Conservation (phyloP, 83 land plant species). For the Thuja plicata region DNA sequence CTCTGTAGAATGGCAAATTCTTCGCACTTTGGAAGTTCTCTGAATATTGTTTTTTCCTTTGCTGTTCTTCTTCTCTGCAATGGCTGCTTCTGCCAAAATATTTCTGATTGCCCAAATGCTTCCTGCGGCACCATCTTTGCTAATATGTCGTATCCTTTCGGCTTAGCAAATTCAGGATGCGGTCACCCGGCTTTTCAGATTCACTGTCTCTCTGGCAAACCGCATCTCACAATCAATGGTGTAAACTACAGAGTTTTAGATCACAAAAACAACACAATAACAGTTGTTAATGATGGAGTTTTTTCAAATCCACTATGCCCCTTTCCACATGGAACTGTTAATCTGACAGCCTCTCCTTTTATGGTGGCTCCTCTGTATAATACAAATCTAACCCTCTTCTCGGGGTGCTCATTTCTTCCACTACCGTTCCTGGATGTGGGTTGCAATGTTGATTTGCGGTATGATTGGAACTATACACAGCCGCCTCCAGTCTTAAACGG, state of each 20-base stretch:
- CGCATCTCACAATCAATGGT: not conserved
- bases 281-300: not conserved
- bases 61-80: not conserved
- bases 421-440: too few species aligned
- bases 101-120: not conserved
- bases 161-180: not conserved
- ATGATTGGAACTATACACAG: not conserved
- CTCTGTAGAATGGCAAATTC: not conserved
- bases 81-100: not conserved
- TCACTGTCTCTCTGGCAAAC: not conserved
- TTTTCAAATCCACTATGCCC: not conserved
- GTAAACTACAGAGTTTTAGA: not conserved
- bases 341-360: constrained; percentile 4
- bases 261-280: not conserved
- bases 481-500: not conserved
- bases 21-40: not conserved
- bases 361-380: not conserved
- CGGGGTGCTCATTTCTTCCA: not conserved
- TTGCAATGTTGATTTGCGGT: not conserved
- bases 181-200: constrained; percentile 12
- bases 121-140: not conserved
- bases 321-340: not conserved
- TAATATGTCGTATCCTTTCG: not conserved
- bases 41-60: not conserved
- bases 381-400: not conserved